phyloP scores from a whole-genome alignment of 2,329 filamentous ascomycete genomes.

The Aspergillus awamori region DNA sequence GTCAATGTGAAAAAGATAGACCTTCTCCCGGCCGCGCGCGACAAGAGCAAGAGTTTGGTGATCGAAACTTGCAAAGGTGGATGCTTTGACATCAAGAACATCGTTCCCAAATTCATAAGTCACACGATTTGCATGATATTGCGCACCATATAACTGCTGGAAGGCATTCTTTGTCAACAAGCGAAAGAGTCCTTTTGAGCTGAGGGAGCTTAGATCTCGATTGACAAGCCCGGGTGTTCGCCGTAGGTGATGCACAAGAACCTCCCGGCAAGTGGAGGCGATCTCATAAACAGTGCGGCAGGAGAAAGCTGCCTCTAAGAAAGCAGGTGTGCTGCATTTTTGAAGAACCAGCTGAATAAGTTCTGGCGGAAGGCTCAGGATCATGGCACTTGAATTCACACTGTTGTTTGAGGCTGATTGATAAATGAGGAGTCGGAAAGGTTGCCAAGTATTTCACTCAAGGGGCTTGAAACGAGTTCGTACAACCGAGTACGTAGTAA shows the following conservation, averaged over 20 bases:
- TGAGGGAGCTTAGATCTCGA: conserved; percentile 20
- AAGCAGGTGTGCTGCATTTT: conserved; percentile 37
- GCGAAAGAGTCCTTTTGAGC: conserved; percentile 34
- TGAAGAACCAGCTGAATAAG: conserved; percentile 43
- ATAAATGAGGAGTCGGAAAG: background rate
- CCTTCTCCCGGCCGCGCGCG: conserved; percentile 31
- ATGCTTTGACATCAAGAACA: conserved; percentile 39
- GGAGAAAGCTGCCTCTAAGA: conserved; percentile 41
- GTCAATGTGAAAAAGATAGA: conserved; percentile 31
- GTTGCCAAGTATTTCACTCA: background rate
- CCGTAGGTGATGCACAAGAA: conserved; percentile 41
- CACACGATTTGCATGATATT: conserved; percentile 36
- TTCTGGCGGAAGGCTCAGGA: conserved; percentile 43
- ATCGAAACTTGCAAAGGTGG: conserved; percentile 28
- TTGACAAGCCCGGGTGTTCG: conserved; percentile 36
- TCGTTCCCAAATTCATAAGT: conserved; percentile 30
- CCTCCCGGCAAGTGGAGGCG: conserved; percentile 38
- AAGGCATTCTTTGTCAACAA: conserved; percentile 35
- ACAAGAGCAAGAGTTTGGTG: conserved; percentile 31
- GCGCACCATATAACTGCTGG: conserved; percentile 40
- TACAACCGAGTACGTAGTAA: background rate
- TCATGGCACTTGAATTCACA: conserved; percentile 25
- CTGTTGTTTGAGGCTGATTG: background rate
- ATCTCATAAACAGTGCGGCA: conserved; percentile 41
- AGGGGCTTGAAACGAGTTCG: background rate